A percentile compares a stretch with the other conserved stretches of the same genome.
Conservation (phyloP, 768 basidiomycete genomes). For the Austroboletus festivus region DNA sequence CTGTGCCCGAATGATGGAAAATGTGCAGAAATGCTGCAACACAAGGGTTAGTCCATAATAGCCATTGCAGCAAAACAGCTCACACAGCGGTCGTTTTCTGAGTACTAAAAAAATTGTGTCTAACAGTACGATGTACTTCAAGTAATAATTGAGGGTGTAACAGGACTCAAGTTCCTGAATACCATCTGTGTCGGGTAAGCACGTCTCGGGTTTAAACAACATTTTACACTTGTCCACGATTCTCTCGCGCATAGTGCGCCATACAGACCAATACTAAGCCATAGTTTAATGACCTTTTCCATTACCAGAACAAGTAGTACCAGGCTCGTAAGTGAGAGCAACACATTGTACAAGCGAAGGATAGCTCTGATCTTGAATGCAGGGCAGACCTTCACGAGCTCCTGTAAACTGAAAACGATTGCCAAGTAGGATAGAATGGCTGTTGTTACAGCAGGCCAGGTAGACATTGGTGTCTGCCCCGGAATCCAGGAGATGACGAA, state of each 20-base stretch:
- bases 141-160: slow-evolving; percentile 99
- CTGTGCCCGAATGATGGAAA: slow-evolving; percentile 98
- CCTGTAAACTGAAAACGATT: slow-evolving; percentile 81
- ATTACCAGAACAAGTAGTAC: slow-evolving; percentile 84
- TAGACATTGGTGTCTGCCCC: slow-evolving; percentile 60
- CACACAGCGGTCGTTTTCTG: slow-evolving; percentile 98
- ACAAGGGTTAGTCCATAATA: not conserved
- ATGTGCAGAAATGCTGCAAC: slow-evolving; percentile 89
- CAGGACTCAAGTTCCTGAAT: slow-evolving; percentile 92
- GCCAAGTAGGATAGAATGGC: slow-evolving; percentile 80
- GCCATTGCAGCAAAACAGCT: slow-evolving; percentile 22
- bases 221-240: slow-evolving; percentile 89
- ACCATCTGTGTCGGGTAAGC: no score
- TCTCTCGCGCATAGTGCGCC: slow-evolving; percentile 69
- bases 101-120: slow-evolving; percentile 96
- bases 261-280: slow-evolving; percentile 68
- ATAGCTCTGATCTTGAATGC: slow-evolving; percentile 74
- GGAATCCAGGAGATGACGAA: slow-evolving; percentile 35
- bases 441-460: slow-evolving; percentile 59
- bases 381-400: slow-evolving; percentile 75
- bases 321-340: slow-evolving; percentile 82
- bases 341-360: slow-evolving; percentile 88
- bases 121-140: slow-evolving; percentile 94
- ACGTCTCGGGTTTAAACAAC: no score
- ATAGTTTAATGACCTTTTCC: slow-evolving; percentile 85